These are phyloP conservation scores for Corylus heterophylla DNA, from an alignment of 306 rosid species.

Conservation along the genomic window DNA sequence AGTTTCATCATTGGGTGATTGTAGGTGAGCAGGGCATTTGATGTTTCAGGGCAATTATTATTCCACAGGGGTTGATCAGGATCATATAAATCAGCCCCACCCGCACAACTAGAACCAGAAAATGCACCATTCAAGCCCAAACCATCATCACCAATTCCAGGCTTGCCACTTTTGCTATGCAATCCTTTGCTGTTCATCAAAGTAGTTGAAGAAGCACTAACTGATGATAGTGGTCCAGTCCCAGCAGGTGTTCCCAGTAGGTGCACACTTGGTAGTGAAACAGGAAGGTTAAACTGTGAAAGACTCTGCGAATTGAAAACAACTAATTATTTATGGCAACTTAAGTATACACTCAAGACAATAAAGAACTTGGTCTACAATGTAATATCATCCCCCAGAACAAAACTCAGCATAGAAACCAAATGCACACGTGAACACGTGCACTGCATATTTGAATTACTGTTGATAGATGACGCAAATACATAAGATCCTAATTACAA, in stretches of 20 bases:
- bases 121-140: constrained; percentile 66
- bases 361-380: neutral
- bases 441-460: neutral
- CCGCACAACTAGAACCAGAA: constrained; percentile 59
- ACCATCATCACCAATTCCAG: constrained; percentile 63
- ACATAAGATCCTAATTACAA: neutral
- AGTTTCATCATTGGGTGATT: constrained; percentile 69
- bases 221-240: constrained; percentile 71
- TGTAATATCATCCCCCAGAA: neutral
- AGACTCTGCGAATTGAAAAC: constrained; percentile 62
- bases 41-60: constrained; percentile 67
- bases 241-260: constrained; percentile 69
- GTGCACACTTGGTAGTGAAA: constrained; percentile 81
- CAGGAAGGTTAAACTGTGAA: constrained; percentile 98
- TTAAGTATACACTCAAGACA: constrained; percentile 20
- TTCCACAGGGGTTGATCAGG: constrained; percentile 99
- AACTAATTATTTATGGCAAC: constrained; percentile 26
- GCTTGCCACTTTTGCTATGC: constrained; percentile 58
- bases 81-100: constrained; percentile 90
- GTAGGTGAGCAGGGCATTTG: constrained; percentile 61
- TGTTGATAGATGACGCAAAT: neutral
- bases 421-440: neutral
- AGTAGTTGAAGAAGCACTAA: constrained; percentile 57
- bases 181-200: constrained; percentile 65
- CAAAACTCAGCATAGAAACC: neutral